Evolutionary conservation across 331 rosid genomes (phyloP).

Genomic region (Dryas integrifolia): DNA sequence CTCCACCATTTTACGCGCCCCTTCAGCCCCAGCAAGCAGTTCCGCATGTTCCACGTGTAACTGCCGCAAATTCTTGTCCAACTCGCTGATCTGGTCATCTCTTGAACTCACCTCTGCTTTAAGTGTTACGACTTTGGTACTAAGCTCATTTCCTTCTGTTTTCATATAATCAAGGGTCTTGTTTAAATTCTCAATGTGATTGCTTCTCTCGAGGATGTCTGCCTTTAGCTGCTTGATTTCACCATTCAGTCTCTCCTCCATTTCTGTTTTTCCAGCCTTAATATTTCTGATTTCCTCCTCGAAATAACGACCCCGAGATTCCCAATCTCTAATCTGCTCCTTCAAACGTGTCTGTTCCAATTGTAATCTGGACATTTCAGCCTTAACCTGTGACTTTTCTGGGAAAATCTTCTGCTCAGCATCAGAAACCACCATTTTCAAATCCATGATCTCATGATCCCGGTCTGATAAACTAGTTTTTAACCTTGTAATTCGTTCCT

Average conservation of each 20-base stretch:
- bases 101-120: constrained; percentile 36
- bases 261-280: constrained; percentile 50
- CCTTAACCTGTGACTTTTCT: constrained; percentile 74
- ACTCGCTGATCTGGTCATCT: constrained; percentile 41
- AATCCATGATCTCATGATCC: constrained; percentile 72
- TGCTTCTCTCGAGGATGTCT: constrained; percentile 41
- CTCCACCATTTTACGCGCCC: constrained; percentile 37
- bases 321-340: constrained; percentile 68
- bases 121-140: constrained; percentile 38
- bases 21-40: constrained; percentile 49
- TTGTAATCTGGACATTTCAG: constrained; percentile 58
- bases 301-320: constrained; percentile 57
- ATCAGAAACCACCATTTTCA: constrained; percentile 83
- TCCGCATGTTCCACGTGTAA: constrained; percentile 50
- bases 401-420: constrained; percentile 97
- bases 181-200: constrained; percentile 41
- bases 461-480: constrained; percentile 75
- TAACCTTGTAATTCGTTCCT: constrained; percentile 73
- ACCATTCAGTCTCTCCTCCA: constrained; percentile 46
- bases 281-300: constrained; percentile 81
- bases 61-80: constrained; percentile 48
- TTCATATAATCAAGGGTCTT: constrained; percentile 35
- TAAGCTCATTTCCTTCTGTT: constrained; percentile 51
- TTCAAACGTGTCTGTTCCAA: constrained; percentile 43
- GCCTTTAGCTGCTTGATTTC: constrained; percentile 49